phyloP scores from a whole-genome alignment of 2,329 filamentous ascomycete genomes.

The Trichoderma harzianum region DNA sequence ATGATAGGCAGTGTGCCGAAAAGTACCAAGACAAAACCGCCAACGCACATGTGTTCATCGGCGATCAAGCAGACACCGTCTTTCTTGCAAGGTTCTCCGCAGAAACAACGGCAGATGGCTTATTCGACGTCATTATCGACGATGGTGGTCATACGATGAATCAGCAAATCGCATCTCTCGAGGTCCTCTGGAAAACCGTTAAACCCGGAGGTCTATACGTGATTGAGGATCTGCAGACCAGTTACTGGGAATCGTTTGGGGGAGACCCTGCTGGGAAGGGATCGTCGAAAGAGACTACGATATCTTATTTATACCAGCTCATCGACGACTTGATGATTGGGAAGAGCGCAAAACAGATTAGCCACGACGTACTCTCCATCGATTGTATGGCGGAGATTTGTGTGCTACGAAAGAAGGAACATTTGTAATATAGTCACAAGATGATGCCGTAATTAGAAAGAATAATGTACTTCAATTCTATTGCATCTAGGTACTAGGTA shows the following conservation, averaged over 20 bases:
- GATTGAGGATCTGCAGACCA: constrained; percentile 34
- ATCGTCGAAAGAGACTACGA: constrained; percentile 26
- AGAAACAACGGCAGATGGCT: constrained; percentile 28
- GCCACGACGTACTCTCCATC: constrained; percentile 26
- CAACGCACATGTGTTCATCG: constrained; percentile 37
- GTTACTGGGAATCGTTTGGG: constrained; percentile 26
- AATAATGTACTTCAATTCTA: neutral
- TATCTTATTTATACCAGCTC: constrained; percentile 28
- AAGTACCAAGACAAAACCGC: constrained; percentile 34
- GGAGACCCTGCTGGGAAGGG: constrained; percentile 25
- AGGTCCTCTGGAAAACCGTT: constrained; percentile 35
- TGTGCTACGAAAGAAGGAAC: constrained; percentile 27
- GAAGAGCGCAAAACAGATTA: constrained; percentile 23
- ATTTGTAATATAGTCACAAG: neutral
- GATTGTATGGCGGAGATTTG: constrained; percentile 32
- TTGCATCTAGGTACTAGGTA: constrained; percentile 3
- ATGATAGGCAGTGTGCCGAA: constrained; percentile 35
- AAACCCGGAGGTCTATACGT: constrained; percentile 37
- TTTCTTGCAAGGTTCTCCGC: constrained; percentile 37
- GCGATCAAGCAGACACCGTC: constrained; percentile 36
- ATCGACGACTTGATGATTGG: constrained; percentile 27
- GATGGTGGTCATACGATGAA: constrained; percentile 38
- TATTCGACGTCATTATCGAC: constrained; percentile 41
- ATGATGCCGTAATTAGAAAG: neutral
- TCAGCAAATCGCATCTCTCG: constrained; percentile 36